These are phyloP conservation scores for Aspergillus neotritici DNA, from an alignment of 2,329 filamentous ascomycete genomes.

Conservation along the genomic window DNA sequence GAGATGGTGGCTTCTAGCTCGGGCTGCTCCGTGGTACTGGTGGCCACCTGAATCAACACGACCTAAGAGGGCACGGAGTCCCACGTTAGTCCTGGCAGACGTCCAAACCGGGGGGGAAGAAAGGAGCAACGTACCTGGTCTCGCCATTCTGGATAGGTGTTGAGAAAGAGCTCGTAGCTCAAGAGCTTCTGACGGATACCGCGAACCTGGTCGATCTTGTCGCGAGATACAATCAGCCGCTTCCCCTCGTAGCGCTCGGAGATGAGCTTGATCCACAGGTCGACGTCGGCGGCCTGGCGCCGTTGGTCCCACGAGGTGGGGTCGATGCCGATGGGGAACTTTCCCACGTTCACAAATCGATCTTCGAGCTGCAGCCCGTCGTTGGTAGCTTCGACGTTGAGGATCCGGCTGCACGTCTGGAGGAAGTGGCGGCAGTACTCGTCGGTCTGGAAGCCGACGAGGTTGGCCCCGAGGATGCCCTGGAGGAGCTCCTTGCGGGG, in stretches of 20 bases:
- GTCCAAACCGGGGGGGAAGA: background rate
- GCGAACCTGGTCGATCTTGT: slow-evolving; percentile 88
- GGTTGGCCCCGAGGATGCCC: slow-evolving; percentile 86
- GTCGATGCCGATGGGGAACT: slow-evolving; percentile 85
- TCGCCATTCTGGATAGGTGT: slow-evolving; percentile 84
- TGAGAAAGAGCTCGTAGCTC: slow-evolving; percentile 87
- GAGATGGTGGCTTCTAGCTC: slow-evolving; percentile 84
- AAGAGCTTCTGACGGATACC: slow-evolving; percentile 91
- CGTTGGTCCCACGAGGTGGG: slow-evolving; percentile 67
- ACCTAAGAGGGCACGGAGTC: slow-evolving; percentile 44
- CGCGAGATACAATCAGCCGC: slow-evolving; percentile 82
- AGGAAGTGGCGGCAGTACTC: slow-evolving; percentile 93
- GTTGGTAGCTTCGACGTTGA: slow-evolving; percentile 82
- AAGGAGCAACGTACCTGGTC: slow-evolving; percentile 52
- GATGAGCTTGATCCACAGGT: slow-evolving; percentile 73
- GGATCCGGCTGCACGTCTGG: slow-evolving; percentile 86
- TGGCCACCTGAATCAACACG: slow-evolving; percentile 88
- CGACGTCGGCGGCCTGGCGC: slow-evolving; percentile 66
- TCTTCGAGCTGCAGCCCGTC: slow-evolving; percentile 88
- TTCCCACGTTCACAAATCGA: slow-evolving; percentile 83
- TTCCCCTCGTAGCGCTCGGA: slow-evolving; percentile 81
- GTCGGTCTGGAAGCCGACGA: slow-evolving; percentile 87
- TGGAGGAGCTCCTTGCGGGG: slow-evolving; percentile 81
- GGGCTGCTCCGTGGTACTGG: slow-evolving; percentile 80
- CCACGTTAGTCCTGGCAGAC: background rate